Conservation (phyloP, 768 basidiomycete genomes). For the Sarcomyxa edulis region DNA sequence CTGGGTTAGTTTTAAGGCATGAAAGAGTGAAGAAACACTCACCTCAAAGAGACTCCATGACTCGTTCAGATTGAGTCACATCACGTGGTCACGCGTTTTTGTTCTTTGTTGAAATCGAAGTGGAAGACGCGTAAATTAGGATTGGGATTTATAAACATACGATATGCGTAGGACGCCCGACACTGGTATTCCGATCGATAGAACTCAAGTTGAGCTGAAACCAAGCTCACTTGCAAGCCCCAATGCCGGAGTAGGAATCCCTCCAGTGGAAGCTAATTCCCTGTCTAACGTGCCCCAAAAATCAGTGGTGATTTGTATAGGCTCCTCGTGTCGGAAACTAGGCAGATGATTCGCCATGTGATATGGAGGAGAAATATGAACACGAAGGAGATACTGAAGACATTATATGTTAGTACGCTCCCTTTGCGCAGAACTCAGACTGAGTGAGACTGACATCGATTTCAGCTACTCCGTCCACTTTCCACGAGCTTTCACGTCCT, state of each 20-base stretch:
- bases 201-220: too few relatives aligned
- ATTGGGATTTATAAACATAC: too few relatives aligned
- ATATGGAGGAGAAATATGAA: conserved; percentile 24
- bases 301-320: conserved; percentile 32
- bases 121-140: too few relatives aligned
- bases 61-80: too few relatives aligned
- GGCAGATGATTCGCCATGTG: conserved; percentile 25
- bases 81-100: too few relatives aligned
- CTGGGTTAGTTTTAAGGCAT: too few relatives aligned
- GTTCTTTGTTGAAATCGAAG: too few relatives aligned
- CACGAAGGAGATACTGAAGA: conserved; percentile 32
- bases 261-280: conserved; percentile 30
- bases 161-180: too few relatives aligned
- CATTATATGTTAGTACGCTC: not conserved
- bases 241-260: conserved; percentile 33
- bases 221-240: conserved; percentile 22
- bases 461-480: conserved; percentile 22
- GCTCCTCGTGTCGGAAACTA: conserved; percentile 28
- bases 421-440: not conserved
- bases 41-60: too few relatives aligned
- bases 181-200: too few relatives aligned
- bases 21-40: too few relatives aligned
- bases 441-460: conserved; percentile 17
- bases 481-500: conserved; percentile 32
- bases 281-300: conserved; percentile 30